Evolutionary conservation across 2,329 filamentous ascomycete genomes (phyloP), one percentile per base, ranked within the genome.

Genomic region (Apiospora sp.): DNA sequence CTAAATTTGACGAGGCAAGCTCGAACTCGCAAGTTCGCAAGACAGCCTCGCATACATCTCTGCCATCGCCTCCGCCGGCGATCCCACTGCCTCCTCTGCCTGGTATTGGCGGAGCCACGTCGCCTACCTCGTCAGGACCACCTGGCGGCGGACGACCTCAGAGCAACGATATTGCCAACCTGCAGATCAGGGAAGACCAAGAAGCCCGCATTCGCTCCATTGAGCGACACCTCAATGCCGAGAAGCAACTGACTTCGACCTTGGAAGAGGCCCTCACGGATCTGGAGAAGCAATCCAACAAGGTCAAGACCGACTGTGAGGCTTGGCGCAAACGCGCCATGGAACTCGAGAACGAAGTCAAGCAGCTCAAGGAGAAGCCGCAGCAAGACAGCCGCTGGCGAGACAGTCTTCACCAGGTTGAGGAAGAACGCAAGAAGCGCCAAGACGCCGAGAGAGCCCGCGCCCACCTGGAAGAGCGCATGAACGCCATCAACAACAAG

Each of bases 51-150:
- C 92, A 95, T 67, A 89, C 90, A 16, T 96, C 95, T 3, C 86
- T 98, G 14, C 96, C 96, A 2, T 98, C 96, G 1, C 96, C 96
- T 41, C 96, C 96, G 6, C 96, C 96, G 0, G 95, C 94, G 0
- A 98, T 98, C 77, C 96, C 96, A n/a, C 90, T 99, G 46, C 96
- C 96, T 2, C 96, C 96, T 51, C 88, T 99, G 24, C 96, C 96
- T 4, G 88, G 85, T 73, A 87, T 87, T 71, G 86, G 87, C 16
- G 83, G 87, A 51, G 83, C 85, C 61, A 82, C 86, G 16, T 86
- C 88, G 71, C 87, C 86, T 76, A 84, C 78, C 44, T 43, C 82
- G 49, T 87, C 86, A 75, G 87, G 83, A 75, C 90, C 84, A 74
- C 90, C 85, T 77, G 89, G 81, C 82, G 90, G 79, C 83, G 90